Conservation (phyloP, 2,329 filamentous ascomycete genomes). For the Teratosphaeria nubilosa region DNA sequence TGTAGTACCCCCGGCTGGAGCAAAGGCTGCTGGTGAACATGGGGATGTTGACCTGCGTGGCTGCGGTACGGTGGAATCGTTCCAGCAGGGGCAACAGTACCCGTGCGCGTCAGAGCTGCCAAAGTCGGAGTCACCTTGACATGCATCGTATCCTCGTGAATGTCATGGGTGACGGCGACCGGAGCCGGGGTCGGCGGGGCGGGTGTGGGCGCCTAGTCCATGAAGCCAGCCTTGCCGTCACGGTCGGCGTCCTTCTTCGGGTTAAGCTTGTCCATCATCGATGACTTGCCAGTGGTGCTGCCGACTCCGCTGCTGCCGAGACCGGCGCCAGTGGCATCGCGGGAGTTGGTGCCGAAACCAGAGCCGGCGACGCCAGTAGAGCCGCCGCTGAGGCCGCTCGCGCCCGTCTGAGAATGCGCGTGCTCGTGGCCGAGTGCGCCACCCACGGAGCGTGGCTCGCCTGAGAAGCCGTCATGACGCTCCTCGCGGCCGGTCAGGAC, state of each 20-base stretch:
- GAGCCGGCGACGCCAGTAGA: slow-evolving; percentile 1
- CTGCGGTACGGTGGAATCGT: background rate
- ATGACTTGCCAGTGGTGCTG: slow-evolving; percentile 31
- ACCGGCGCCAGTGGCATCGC: slow-evolving; percentile 1
- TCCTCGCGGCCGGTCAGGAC: slow-evolving; percentile 44
- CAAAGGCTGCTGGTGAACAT: background rate
- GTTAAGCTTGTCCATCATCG: slow-evolving; percentile 45
- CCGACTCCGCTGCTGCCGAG: background rate
- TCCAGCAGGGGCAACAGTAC: background rate
- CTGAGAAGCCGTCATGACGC: slow-evolving; percentile 50
- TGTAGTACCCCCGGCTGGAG: background rate
- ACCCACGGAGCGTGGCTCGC: slow-evolving; percentile 42
- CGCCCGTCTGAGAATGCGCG: slow-evolving; percentile 1
- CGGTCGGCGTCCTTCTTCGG: slow-evolving; percentile 43
- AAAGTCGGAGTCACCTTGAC: slow-evolving; percentile 1
- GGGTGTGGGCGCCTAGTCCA: slow-evolving; percentile 31
- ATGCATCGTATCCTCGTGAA: slow-evolving; percentile 1
- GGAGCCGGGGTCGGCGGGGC: background rate
- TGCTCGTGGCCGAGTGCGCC: slow-evolving; percentile 6
- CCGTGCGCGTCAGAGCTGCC: background rate
- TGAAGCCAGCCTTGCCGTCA: slow-evolving; percentile 47
- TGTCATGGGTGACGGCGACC: background rate
- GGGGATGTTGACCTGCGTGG: background rate
- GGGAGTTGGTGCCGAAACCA: background rate
- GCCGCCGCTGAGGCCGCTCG: slow-evolving; percentile 5